Conservation (phyloP, 2,329 filamentous ascomycete species). For the Fusarium beomiforme region DNA sequence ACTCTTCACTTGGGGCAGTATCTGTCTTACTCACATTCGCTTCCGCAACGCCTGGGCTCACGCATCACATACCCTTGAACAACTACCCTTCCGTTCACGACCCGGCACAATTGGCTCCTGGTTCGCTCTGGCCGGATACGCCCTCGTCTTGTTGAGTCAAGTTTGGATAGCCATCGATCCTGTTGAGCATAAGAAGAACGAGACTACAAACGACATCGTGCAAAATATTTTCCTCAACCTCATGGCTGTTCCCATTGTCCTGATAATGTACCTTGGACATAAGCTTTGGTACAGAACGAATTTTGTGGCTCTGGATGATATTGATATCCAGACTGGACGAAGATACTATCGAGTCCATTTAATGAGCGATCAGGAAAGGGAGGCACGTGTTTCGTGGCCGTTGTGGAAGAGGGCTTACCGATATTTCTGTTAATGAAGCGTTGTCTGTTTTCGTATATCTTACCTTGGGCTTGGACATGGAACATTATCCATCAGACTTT, state of each 20-base stretch:
- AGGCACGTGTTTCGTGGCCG: conserved; percentile 77
- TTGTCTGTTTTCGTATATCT: neutral
- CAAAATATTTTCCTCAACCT: conserved; percentile 78
- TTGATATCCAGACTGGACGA: conserved; percentile 87
- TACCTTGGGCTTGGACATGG: neutral
- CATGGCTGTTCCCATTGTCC: conserved; percentile 75
- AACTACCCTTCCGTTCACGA: conserved; percentile 84
- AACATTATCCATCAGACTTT: neutral
- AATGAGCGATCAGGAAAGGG: conserved; percentile 80
- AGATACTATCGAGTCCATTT: conserved; percentile 83
- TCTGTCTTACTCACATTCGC: conserved; percentile 90
- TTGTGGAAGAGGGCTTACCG: conserved; percentile 80
- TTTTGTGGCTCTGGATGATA: conserved; percentile 70
- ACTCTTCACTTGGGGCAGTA: conserved; percentile 83
- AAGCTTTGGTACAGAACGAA: conserved; percentile 71
- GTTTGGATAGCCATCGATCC: conserved; percentile 89
- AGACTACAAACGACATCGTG: conserved; percentile 56
- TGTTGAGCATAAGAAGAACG: conserved; percentile 59
- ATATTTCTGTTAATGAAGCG: conserved; percentile 67
- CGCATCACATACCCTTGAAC: conserved; percentile 73
- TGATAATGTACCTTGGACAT: conserved; percentile 75
- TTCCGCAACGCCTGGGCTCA: conserved; percentile 81
- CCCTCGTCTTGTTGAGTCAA: conserved; percentile 79
- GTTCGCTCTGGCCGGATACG: conserved; percentile 79
- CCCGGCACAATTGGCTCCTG: conserved; percentile 82